Conservation (phyloP, 768 basidiomycete species). For the Mycena chlorophos region DNA sequence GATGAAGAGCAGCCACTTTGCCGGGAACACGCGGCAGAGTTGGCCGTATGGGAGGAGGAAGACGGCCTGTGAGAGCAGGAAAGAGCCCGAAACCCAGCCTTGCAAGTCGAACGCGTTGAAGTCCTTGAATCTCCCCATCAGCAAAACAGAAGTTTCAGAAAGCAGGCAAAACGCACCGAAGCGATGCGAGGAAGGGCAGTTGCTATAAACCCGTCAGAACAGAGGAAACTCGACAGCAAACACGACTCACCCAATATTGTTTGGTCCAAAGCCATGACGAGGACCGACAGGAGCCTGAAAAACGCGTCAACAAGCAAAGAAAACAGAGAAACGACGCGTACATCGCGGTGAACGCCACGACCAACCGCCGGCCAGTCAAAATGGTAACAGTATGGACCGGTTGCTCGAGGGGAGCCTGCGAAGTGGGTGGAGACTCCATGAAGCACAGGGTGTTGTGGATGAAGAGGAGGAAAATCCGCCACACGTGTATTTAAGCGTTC, state of each 20-base stretch:
- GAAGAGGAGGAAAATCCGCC: no score
- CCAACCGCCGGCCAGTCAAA: background rate
- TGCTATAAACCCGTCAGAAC: conserved; percentile 3
- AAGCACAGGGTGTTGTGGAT: no score
- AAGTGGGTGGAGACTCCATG: no score
- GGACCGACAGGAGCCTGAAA: conserved; percentile 11
- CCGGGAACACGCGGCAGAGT: conserved; percentile 30
- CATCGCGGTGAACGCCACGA: background rate
- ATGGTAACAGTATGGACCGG: no score
- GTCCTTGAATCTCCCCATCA: conserved; percentile 9
- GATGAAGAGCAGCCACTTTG: conserved; percentile 29
- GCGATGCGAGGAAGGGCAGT: conserved; percentile 32
- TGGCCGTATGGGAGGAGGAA: conserved; percentile 33
- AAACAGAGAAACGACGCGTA: background rate
- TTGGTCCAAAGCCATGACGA: conserved; percentile 35
- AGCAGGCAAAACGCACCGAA: conserved; percentile 25
- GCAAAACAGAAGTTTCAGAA: conserved; percentile 28
- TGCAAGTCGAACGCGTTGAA: conserved; percentile 5
- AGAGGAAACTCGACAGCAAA: background rate
- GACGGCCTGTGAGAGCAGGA: conserved; percentile 25
- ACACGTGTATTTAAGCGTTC: no score
- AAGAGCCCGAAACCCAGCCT: conserved; percentile 22
- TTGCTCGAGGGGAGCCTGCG: no score
- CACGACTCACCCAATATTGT: conserved; percentile 32
- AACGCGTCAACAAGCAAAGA: background rate